Evolutionary conservation across 2,329 filamentous ascomycete genomes (phyloP).

Genomic region (Fusarium drepaniforme): DNA sequence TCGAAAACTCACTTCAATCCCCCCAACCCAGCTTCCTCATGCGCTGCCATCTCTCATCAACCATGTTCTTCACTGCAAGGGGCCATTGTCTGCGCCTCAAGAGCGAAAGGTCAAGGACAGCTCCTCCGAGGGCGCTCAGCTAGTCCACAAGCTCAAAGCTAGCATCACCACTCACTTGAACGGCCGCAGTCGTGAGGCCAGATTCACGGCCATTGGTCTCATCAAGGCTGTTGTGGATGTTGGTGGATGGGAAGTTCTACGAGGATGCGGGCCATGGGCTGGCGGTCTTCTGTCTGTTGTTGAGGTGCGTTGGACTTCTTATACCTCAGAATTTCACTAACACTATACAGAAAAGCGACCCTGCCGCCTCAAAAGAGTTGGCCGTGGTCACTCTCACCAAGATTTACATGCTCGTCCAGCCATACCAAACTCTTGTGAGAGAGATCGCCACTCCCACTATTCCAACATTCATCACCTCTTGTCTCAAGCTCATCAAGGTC

Average conservation of each 20-base stretch:
- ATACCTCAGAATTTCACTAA: conserved; percentile 35
- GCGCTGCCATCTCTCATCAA: conserved; percentile 77
- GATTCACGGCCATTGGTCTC: conserved; percentile 82
- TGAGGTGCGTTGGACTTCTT: conserved; percentile 63
- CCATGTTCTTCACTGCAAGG: conserved; percentile 68
- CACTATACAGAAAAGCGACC: conserved; percentile 76
- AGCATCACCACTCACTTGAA: conserved; percentile 82
- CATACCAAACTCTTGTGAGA: conserved; percentile 84
- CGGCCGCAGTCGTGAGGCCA: conserved; percentile 78
- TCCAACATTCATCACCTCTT: conserved; percentile 78
- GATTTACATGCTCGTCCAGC: conserved; percentile 86
- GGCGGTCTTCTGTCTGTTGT: conserved; percentile 80
- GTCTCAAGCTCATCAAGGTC: conserved; percentile 72
- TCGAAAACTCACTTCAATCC: conserved; percentile 77
- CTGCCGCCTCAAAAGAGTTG: conserved; percentile 79
- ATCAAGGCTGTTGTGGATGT: conserved; percentile 86
- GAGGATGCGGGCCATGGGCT: conserved; percentile 81
- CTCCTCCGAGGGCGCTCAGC: conserved; percentile 72
- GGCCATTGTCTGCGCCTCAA: conserved; percentile 72
- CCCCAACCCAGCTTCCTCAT: conserved; percentile 79
- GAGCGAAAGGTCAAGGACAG: conserved; percentile 72
- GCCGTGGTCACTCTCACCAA: conserved; percentile 82
- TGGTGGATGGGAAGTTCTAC: conserved; percentile 86
- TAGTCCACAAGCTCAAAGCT: conserved; percentile 85
- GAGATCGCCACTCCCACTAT: conserved; percentile 90